These are phyloP conservation scores for Suhomyces anneliseae DNA, from an alignment of 1,139 yeast species.

Conservation along the genomic window DNA sequence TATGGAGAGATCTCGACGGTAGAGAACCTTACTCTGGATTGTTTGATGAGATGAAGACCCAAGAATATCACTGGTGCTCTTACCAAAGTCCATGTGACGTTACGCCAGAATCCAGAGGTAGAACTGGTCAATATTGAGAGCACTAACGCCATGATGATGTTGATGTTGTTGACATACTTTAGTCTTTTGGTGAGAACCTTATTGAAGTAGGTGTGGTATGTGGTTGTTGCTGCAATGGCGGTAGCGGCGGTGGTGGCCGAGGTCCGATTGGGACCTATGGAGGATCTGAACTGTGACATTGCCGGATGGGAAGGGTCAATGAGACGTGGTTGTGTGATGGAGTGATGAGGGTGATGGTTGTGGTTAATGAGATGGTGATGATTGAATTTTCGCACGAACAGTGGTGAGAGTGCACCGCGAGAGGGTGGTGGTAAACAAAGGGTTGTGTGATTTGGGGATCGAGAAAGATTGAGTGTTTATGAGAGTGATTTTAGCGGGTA, in stretches of 20 bases:
- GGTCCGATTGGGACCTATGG: not conserved
- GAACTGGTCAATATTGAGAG: conserved; percentile 26
- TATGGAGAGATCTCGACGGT: conserved; percentile 53
- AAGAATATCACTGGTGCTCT: conserved; percentile 35
- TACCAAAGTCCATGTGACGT: conserved; percentile 25
- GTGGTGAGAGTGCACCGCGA: not conserved
- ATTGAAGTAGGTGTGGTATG: conserved; percentile 30
- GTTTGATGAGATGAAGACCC: conserved; percentile 39
- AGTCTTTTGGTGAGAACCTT: conserved; percentile 38
- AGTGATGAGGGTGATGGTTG: not conserved
- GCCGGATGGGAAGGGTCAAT: not conserved
- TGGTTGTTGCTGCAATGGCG: conserved; percentile 13
- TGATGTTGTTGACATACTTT: conserved; percentile 36
- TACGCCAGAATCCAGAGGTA: conserved; percentile 38
- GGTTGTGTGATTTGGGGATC: no score
- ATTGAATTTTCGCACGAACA: not conserved
- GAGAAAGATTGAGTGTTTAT: no score
- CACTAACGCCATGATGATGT: conserved; percentile 27
- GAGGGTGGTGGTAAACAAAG: not conserved
- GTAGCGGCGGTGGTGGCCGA: not conserved
- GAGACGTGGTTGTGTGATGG: not conserved
- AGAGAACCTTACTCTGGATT: conserved; percentile 49
- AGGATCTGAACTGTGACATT: not conserved
- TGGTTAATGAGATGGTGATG: not conserved
- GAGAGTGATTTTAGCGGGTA: not conserved